Conservation (phyloP, 345 rosid genomes). For the Salix suchowensis region DNA sequence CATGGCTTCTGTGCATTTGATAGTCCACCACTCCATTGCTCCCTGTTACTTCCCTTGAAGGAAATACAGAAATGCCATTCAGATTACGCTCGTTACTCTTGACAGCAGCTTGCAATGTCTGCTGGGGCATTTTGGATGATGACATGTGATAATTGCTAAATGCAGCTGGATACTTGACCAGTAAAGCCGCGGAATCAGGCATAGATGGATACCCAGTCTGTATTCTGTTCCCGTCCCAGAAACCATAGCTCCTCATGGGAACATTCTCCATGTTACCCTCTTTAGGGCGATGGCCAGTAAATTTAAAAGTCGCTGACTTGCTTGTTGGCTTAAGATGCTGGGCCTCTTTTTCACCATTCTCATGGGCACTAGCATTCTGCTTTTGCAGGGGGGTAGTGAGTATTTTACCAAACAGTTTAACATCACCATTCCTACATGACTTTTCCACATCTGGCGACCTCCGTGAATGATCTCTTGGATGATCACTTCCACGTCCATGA, state of each 20-base stretch:
- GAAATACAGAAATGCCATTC: constrained; percentile 30
- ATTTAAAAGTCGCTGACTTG: constrained; percentile 40
- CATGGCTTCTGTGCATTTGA: constrained; percentile 36
- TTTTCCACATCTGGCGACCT: constrained; percentile 49
- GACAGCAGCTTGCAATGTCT: constrained; percentile 29
- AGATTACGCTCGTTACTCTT: constrained; percentile 29
- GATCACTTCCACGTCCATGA: constrained; percentile 32
- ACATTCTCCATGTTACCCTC: constrained; percentile 46
- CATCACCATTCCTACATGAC: constrained; percentile 57
- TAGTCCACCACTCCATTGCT: constrained; percentile 43
- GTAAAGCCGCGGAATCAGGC: constrained; percentile 64
- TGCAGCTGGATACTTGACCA: constrained; percentile 76
- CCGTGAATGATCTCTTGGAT: constrained; percentile 29
- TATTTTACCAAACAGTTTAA: constrained; percentile 81
- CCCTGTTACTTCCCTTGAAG: constrained; percentile 32
- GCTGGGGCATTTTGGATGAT: constrained; percentile 38
- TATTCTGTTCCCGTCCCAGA: constrained; percentile 83
- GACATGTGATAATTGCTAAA: constrained; percentile 39
- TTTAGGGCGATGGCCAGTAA: constrained; percentile 28
- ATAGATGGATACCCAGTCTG: constrained; percentile 68
- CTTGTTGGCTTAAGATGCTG: constrained; percentile 27
- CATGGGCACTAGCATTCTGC: constrained; percentile 22
- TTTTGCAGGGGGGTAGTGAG: constrained; percentile 41
- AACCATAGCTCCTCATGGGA: constrained; percentile 62
- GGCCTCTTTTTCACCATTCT: constrained; percentile 35